Evolutionary conservation across 2,329 filamentous ascomycete species (phyloP).

Genomic region (Bipolaris sorokiniana): DNA sequence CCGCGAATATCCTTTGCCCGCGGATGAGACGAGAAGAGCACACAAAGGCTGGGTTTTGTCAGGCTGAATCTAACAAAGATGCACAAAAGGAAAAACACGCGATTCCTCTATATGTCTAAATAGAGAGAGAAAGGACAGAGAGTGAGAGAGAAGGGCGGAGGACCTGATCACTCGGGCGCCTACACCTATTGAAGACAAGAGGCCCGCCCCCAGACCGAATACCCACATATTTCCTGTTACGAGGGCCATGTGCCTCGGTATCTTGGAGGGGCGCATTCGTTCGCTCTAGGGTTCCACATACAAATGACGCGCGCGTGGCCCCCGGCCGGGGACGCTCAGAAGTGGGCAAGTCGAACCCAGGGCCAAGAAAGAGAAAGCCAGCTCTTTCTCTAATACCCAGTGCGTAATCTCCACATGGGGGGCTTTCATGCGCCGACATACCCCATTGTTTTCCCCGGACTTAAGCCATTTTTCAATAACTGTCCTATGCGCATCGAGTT

Average conservation of each 20-base stretch:
- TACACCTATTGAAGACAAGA: not conserved
- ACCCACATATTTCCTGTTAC: not conserved
- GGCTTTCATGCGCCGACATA: no score
- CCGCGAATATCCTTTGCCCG: slow-evolving; percentile 7
- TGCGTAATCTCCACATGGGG: no score
- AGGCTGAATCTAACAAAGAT: not conserved
- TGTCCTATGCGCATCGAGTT: no score
- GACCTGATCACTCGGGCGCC: not conserved
- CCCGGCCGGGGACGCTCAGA: no score
- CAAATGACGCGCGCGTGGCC: not conserved
- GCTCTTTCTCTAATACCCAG: no score
- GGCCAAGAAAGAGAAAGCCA: no score
- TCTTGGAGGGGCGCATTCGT: not conserved
- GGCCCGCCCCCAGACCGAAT: not conserved
- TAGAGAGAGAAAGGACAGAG: not conserved
- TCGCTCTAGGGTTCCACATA: not conserved
- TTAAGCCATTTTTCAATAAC: no score
- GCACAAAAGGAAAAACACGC: not conserved
- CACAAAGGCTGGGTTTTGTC: no score
- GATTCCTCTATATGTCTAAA: not conserved
- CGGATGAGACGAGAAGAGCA: no score
- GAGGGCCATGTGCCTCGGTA: not conserved
- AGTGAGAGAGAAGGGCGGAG: not conserved
- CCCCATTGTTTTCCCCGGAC: no score
- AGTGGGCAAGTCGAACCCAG: no score